Conservation (phyloP, 129 eudicot species). For the Arctium lappa region DNA sequence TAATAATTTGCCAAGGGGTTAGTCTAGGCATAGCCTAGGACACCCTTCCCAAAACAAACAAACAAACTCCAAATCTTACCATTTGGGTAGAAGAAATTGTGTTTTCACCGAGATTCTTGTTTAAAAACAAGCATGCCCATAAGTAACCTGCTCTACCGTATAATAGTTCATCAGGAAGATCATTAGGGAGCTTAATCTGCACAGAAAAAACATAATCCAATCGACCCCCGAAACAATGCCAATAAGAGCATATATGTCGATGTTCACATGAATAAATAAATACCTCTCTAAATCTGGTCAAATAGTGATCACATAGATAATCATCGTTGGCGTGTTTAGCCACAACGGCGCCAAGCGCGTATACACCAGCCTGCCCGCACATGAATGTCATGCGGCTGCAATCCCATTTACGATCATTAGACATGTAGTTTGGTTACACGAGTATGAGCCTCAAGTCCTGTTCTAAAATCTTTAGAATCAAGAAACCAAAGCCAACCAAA, state of each 20-base stretch:
- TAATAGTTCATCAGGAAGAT: constrained; percentile 66
- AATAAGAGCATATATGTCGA: not conserved
- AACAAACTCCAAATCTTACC: constrained; percentile 29
- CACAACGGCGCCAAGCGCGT: constrained; percentile 83
- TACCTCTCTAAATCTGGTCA: constrained; percentile 63
- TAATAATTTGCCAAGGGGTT: no score
- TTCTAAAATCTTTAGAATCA: not conserved
- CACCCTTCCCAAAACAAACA: not conserved
- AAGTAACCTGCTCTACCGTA: constrained; percentile 79
- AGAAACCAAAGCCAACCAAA: not conserved
- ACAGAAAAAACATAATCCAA: not conserved
- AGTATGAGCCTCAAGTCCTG: no score
- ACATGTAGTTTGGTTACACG: not conserved
- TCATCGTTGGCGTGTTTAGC: constrained; percentile 57
- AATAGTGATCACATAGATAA: constrained; percentile 41
- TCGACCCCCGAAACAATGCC: not conserved
- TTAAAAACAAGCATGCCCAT: constrained; percentile 77
- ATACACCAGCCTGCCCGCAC: constrained; percentile 75
- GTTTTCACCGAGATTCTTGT: constrained; percentile 64
- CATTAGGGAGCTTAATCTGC: constrained; percentile 60
- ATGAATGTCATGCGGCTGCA: constrained; percentile 73
- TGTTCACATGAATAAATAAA: not conserved
- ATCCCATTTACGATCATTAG: not conserved
- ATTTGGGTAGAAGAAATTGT: constrained; percentile 53
- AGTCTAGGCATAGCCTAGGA: no score